Conservation (phyloP, 179 eudicot species). For the Silene noctiflora region DNA sequence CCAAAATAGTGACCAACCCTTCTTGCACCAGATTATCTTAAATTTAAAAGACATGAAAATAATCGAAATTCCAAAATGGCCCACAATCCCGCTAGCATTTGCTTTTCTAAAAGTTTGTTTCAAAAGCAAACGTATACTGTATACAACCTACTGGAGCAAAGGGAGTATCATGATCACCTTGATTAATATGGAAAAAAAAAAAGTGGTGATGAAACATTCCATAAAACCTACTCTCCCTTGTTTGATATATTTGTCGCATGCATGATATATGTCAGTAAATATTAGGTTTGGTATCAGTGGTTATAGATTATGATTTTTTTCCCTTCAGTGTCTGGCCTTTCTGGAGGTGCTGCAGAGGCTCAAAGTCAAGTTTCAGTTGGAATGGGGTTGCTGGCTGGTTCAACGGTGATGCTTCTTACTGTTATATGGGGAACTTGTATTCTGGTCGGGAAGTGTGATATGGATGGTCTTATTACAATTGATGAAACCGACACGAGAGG, state of each 20-base stretch:
- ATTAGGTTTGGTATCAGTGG: background rate
- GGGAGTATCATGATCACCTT: no score
- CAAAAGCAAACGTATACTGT: no score
- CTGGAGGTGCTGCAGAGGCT: conserved; percentile 65
- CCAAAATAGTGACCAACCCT: no score
- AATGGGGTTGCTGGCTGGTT: conserved; percentile 94
- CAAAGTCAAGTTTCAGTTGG: conserved; percentile 90
- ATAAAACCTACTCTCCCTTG: background rate
- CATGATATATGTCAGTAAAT: background rate
- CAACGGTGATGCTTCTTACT: conserved; percentile 87
- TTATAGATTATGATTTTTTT: conserved; percentile 5
- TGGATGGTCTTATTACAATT: conserved; percentile 24
- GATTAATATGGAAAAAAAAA: no score
- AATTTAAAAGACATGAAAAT: no score
- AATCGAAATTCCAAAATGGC: no score
- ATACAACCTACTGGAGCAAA: no score
- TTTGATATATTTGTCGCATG: background rate
- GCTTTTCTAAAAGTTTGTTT: no score
- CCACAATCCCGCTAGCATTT: no score
- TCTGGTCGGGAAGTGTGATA: conserved; percentile 59
- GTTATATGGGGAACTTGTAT: conserved; percentile 87
- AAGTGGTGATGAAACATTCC: no score
- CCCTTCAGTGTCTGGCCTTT: conserved; percentile 68
- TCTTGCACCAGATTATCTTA: no score
- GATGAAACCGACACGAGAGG: conserved; percentile 37